Evolutionary conservation across 2,329 filamentous ascomycete genomes (phyloP), one percentile per base, ranked within the genome.

Genomic region (Westerdykella ornata): DNA sequence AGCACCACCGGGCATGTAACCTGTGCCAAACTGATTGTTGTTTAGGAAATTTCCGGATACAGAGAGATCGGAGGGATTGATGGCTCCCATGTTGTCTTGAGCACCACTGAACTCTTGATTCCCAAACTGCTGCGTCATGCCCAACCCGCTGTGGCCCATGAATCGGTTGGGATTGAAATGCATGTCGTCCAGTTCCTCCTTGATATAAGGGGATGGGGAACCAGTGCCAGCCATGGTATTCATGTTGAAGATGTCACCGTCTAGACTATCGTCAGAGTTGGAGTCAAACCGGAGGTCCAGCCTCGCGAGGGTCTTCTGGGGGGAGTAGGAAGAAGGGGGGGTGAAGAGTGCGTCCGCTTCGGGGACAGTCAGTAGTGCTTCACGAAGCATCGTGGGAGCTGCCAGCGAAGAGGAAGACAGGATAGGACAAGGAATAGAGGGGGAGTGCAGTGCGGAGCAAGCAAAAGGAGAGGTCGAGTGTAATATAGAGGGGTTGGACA

Each of bases 31-130:
- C 55, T 75, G 77, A 65, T 82, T 70, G 42, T 72, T 66, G 51
- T 75, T 65, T 41, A 69, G 66, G 48, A 71, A 68, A 60, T 75
- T 82, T 44, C 73, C 72, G 50, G 74, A 74, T 80, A 90, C 85
- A 53, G 80, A 80, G 45, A 96, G 76, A 48, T 92, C 87, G 47
- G 86, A 90, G 9, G 90, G 90, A 60, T 96, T 86, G 59, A 96
- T 76, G 49, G 75, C 68, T 34, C 53, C 53, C 16, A 59, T 57
- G 35, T 61, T 60, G 32, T 61, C 62, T 17, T 64, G 60, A 30
- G 57, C 51, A 35, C 68, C 63, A 46, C 67, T 71, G 63, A 77
- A 77, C 47, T 73, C 68, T 48, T 70, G 67, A 47, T 65, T 65
- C 41, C 60, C 58, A 50, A 56, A 65, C 50, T 76, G 75, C 42